Conservation (phyloP, 2,329 filamentous ascomycete species). For the Triangularia verruculosa region DNA sequence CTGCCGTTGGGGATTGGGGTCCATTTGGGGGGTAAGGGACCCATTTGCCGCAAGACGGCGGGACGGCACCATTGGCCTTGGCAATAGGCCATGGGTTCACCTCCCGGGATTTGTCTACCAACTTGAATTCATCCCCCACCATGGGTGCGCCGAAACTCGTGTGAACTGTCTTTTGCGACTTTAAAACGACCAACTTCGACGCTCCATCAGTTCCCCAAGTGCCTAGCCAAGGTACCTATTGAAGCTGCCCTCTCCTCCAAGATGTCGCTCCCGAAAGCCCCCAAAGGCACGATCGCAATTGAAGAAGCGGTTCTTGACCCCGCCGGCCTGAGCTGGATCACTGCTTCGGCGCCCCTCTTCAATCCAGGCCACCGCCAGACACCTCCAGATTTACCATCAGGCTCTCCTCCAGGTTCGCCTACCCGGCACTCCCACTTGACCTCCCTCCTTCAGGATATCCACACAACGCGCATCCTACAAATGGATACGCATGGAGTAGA, state of each 20-base stretch:
- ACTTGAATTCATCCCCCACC: neutral
- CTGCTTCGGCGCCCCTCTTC: conserved; percentile 31
- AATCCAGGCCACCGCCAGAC: conserved; percentile 21
- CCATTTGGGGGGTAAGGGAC: neutral
- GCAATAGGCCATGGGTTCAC: neutral
- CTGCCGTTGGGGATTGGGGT: neutral
- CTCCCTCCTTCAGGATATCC: conserved; percentile 33
- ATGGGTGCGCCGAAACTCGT: neutral
- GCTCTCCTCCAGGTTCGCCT: conserved; percentile 25
- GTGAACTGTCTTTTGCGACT: neutral
- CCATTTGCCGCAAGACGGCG: neutral
- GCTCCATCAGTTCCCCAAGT: neutral
- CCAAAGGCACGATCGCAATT: conserved; percentile 35
- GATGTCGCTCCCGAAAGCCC: conserved; percentile 8
- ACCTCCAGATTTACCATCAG: neutral
- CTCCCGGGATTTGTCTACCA: conserved; percentile 2
- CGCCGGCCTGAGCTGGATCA: conserved; percentile 30
- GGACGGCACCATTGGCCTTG: neutral
- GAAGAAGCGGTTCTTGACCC: conserved; percentile 37
- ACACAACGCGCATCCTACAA: conserved; percentile 29
- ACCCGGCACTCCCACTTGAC: conserved; percentile 30
- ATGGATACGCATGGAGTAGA: conserved; percentile 38
- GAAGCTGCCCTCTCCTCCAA: neutral
- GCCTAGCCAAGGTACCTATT: too few species aligned
- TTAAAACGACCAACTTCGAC: neutral